Percentiles rank a stretch among this genome's conserved stretches.
Evolutionary conservation across 2,329 filamentous ascomycete genomes (phyloP).

Genomic region (Ophiostoma angusticollis): DNA sequence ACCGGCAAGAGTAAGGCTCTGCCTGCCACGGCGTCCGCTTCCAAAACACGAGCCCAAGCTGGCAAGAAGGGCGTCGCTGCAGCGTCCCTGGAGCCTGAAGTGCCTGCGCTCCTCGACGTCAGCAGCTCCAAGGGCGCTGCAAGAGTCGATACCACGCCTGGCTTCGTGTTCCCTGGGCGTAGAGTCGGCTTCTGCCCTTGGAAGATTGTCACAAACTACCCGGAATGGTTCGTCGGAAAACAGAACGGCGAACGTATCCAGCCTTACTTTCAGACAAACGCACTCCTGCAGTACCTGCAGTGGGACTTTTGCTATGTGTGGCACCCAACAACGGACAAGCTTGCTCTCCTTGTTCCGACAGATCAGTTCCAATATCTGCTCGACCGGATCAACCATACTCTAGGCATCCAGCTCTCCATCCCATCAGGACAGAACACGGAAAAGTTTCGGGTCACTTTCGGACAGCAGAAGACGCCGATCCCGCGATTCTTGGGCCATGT

Average conservation of each 20-base stretch:
- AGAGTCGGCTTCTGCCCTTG: slow-evolving; percentile 32
- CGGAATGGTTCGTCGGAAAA: slow-evolving; percentile 44
- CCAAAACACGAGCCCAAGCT: not conserved
- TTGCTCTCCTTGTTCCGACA: slow-evolving; percentile 55
- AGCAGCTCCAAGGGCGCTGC: not conserved
- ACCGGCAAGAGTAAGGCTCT: not conserved
- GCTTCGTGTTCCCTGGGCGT: slow-evolving; percentile 5
- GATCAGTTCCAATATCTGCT: slow-evolving; percentile 54
- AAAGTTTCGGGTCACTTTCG: slow-evolving; percentile 51
- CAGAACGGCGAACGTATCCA: slow-evolving; percentile 34
- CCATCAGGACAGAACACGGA: slow-evolving; percentile 35
- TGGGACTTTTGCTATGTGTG: slow-evolving; percentile 72
- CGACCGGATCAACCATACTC: slow-evolving; percentile 46
- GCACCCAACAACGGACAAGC: slow-evolving; percentile 32
- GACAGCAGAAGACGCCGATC: slow-evolving; percentile 42
- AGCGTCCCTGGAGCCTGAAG: not conserved
- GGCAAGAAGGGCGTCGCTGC: too few species aligned
- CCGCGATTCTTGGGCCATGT: slow-evolving; percentile 57
- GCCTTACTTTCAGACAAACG: slow-evolving; percentile 41
- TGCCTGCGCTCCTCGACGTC: not conserved
- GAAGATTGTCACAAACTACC: slow-evolving; percentile 43
- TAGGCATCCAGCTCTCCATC: slow-evolving; percentile 42
- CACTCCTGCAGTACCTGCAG: slow-evolving; percentile 42
- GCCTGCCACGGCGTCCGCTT: not conserved
- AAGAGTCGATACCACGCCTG: not conserved